phyloP scores from a whole-genome alignment of 371 early-diverging fungal genomes.

The Lichtheimia hyalospora region DNA sequence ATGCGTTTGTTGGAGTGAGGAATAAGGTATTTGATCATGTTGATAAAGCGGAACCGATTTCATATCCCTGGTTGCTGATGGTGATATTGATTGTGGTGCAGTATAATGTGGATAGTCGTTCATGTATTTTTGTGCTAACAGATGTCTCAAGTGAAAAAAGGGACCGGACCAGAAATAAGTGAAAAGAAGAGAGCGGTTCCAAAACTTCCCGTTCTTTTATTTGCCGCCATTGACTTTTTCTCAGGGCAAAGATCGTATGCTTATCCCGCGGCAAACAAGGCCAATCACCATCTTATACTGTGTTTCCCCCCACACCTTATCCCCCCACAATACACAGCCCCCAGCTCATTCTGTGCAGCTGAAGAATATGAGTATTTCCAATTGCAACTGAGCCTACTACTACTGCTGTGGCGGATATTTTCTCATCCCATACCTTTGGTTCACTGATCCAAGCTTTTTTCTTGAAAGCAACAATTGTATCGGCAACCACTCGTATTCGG shows the following conservation, averaged over 20 bases:
- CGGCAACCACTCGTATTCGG: background rate
- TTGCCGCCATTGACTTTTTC: background rate
- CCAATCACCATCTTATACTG: background rate
- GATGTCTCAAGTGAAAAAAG: conserved; percentile 7
- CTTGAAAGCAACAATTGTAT: background rate
- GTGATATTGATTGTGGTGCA: background rate
- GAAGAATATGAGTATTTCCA: too few relatives aligned
- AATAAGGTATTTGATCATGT: conserved; percentile 43
- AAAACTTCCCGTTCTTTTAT: conserved; percentile 13
- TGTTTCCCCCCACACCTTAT: background rate
- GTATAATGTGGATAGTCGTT: conserved; percentile 5
- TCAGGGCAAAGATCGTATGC: background rate
- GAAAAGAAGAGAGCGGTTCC: conserved; percentile 3
- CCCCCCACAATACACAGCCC: background rate
- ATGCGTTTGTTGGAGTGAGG: conserved; percentile 1
- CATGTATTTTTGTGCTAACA: background rate
- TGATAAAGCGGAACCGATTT: conserved; percentile 39
- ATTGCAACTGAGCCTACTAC: too few relatives aligned
- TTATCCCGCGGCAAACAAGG: background rate
- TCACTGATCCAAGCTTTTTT: background rate
- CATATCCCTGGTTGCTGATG: conserved; percentile 1
- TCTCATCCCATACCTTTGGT: too few relatives aligned
- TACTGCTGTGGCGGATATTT: too few relatives aligned
- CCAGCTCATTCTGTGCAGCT: too few relatives aligned
- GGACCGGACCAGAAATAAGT: conserved; percentile 3